Base-by-base conservation (phyloP, 2,329 filamentous ascomycete species). In the Allantophomopsis lycopodina region DNA sequence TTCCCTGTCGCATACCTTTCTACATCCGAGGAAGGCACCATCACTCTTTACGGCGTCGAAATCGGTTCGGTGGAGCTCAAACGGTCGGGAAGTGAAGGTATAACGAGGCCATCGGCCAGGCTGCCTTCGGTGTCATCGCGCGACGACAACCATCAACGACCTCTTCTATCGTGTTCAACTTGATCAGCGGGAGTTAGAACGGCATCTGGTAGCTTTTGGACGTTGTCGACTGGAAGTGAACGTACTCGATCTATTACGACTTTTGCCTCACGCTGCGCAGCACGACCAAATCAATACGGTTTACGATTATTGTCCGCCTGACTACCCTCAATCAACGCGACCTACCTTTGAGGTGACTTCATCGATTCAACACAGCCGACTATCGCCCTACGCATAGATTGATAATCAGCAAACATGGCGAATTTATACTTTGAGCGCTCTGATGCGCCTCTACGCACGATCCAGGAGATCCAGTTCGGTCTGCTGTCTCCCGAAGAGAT, bases 381-480 rank as follows among this genome's bases (percentile, higher is more conserved):
- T 38, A 30, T 30, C 21, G 16, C 16, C 31, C 37, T 47, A 36
- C 43, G 40, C 39, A 18, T 32, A 38, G 10, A 16, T 32, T 20
- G 36, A 14, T 14, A 13, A 40, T 40, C 41, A 41, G 36, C 45
- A 64, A 84, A 56, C 57, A 94, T 98, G 91, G 76, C 89, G 68
- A 94, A 93, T 66, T 79, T 89, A 51, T 80, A 80, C 60, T 94
- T 94, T 58, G 73, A 82, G 57, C 85, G 87, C 65, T 94, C 85
- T 60, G 88, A 83, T 74, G 88, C 84, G 76, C 88, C 88, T 62
- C 74, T 96, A 74, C 89, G 91, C 71, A 94, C 83, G 50, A 88
- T 98, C 55, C 82, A 95, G 73, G 93, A 98, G 73, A 94, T 98
- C 55, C 93, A 98, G 71, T 98, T 98, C 59, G 91, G 91, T 58